phyloP scores from a whole-genome alignment of 805 yeast species.

The Myxozyma geophila region DNA sequence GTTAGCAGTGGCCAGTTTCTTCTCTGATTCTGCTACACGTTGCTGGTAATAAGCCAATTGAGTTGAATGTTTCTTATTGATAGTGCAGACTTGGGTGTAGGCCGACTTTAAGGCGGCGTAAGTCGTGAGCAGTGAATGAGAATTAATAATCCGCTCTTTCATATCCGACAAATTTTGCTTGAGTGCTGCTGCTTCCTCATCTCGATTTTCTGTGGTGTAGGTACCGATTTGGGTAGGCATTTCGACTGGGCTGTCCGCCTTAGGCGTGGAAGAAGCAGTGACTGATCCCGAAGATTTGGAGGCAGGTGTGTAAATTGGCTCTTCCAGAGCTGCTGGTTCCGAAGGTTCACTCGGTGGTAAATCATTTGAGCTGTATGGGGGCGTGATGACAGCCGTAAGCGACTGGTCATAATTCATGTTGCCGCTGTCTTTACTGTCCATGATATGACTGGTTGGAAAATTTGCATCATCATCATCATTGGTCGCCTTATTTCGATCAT shows the following conservation, averaged over 20 bases:
- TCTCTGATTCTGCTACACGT: constrained; percentile 15
- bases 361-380: constrained; percentile 10
- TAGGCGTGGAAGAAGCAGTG: constrained; percentile 6
- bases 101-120: constrained; percentile 41
- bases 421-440: not conserved
- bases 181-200: constrained; percentile 2
- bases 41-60: constrained; percentile 19
- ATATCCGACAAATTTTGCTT: constrained; percentile 28
- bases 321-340: not conserved
- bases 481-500: too few relatives aligned
- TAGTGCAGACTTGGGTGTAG: constrained; percentile 39
- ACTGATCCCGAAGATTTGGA: not conserved
- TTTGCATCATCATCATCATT: too few relatives aligned
- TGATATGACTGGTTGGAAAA: too few relatives aligned
- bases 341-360: not conserved
- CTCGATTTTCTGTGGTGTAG: not conserved
- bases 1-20: not conserved
- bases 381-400: not conserved
- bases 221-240: too few relatives aligned
- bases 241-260: constrained; percentile 3
- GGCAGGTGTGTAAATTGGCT: not conserved
- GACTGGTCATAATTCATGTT: not conserved
- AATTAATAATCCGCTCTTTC: constrained; percentile 36
- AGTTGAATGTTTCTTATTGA: constrained; percentile 9
- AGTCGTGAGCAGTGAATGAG: constrained; percentile 41